These are phyloP conservation scores for Aspergillus novofumigatus DNA, from an alignment of 2,329 filamentous ascomycete genomes.

Conservation along the genomic window DNA sequence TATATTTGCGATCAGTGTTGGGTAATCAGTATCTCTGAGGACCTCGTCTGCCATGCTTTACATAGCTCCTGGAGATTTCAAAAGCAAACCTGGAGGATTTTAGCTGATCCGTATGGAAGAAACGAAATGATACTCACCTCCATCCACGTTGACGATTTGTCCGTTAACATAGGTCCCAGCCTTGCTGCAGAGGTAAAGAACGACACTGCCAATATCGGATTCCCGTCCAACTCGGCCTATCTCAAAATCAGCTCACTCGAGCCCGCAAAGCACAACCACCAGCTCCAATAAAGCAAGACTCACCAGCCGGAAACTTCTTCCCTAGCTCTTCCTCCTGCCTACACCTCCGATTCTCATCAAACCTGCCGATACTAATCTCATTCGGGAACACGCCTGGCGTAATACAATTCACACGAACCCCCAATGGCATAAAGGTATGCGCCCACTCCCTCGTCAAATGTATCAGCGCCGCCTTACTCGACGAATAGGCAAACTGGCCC, in stretches of 20 bases:
- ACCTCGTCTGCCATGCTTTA: neutral
- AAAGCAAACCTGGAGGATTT: constrained; percentile 3
- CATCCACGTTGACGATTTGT: constrained; percentile 35
- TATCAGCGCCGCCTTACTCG: constrained; percentile 47
- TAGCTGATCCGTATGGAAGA: neutral
- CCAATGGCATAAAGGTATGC: constrained; percentile 50
- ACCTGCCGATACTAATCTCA: constrained; percentile 54
- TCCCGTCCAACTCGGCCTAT: constrained; percentile 50
- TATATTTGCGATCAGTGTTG: neutral
- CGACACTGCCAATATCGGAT: constrained; percentile 54
- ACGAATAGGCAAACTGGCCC: constrained; percentile 52
- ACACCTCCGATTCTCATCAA: constrained; percentile 52
- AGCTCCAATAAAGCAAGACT: constrained; percentile 15
- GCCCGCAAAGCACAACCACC: neutral
- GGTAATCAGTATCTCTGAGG: neutral
- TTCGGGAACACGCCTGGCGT: constrained; percentile 55
- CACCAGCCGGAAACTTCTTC: constrained; percentile 45
- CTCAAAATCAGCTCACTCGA: neutral
- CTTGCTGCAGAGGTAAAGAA: constrained; percentile 48
- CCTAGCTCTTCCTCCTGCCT: constrained; percentile 51
- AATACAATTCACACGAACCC: constrained; percentile 56
- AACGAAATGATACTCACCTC: constrained; percentile 11
- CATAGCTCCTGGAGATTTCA: constrained; percentile 3
- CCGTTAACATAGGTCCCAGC: constrained; percentile 49
- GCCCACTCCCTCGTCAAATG: constrained; percentile 56